Base-by-base conservation (phyloP, 345 rosid species). In the Moricandia arvensis region DNA sequence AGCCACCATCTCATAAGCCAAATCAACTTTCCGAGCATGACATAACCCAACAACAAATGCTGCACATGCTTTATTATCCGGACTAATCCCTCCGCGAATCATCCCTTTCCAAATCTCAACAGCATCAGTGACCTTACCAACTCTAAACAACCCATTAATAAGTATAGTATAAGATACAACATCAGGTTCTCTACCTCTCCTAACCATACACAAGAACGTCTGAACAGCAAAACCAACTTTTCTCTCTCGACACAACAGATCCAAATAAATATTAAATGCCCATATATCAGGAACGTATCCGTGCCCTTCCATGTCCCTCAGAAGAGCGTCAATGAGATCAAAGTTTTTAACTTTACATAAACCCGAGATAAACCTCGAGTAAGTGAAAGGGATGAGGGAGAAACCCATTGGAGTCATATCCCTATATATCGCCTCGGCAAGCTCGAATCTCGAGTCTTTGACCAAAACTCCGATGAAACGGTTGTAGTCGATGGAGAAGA, bases 301-400 rank as follows among this genome's bases (percentile, higher is more conserved):
- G 10, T 88, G 80, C 51, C 69, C 82, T 67, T 84, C 96, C 98
- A 90, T 95, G 73, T 90, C 96, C 54, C 51, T 75, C 34, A 92
- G 45, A 34, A 95, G 81, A 62, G 73, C 72, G 26, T 92, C 86
- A 62, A 92, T 84, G 54, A 87, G 83, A 26, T 66, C 63, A 75
- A 90, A 78, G 73, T 87, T 82, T 72, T 80, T 85, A 58, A 82
- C 83, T 67, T 82, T 35, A 74, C 97, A 95, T 72, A 95, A 86
- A 75, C 90, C 86, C 47, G 97, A 91, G 76, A 95, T 92, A 84
- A 92, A 89, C 53, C 99, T 88, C 61, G 98, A 92, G 86, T 90
- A 89, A 73, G 99, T 95, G 80, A 90, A 89, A 5, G 93, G 80
- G 65, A 86, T 82, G 27, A 92, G 84, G 16, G 96, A 89, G 77